Conservation (phyloP, 768 basidiomycete species). For the Hirschioporus abietinus region DNA sequence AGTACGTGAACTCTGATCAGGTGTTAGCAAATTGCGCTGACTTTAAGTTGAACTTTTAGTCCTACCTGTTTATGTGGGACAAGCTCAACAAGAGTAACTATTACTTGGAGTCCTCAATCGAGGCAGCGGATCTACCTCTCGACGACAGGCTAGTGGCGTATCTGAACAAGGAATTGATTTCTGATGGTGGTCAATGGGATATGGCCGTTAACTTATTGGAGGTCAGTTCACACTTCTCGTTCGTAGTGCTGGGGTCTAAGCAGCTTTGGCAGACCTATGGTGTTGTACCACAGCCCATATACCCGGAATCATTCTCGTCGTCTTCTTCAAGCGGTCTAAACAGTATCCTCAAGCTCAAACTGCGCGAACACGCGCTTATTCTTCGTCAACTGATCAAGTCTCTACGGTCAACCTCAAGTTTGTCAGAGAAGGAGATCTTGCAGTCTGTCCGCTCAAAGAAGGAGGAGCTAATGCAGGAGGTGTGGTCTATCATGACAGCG, state of each 20-base stretch:
- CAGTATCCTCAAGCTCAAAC: slow-evolving; percentile 77
- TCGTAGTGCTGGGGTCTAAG: background rate
- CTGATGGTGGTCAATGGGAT: slow-evolving; percentile 94
- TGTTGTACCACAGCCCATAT: slow-evolving; percentile 75
- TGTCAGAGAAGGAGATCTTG: slow-evolving; percentile 39
- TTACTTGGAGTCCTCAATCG: slow-evolving; percentile 83
- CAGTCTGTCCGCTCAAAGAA: slow-evolving; percentile 73
- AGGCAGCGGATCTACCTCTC: slow-evolving; percentile 72
- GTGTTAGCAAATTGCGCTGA: background rate
- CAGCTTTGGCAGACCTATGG: slow-evolving; percentile 62
- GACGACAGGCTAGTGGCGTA: slow-evolving; percentile 80
- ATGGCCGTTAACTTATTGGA: slow-evolving; percentile 73
- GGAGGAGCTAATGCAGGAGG: slow-evolving; percentile 75
- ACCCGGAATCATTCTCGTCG: slow-evolving; percentile 83
- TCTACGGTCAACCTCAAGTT: slow-evolving; percentile 33
- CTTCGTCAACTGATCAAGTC: slow-evolving; percentile 60
- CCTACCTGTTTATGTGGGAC: slow-evolving; percentile 95
- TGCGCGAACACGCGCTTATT: slow-evolving; percentile 84
- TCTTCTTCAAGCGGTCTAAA: slow-evolving; percentile 70
- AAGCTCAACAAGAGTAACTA: slow-evolving; percentile 93
- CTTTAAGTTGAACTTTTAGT: slow-evolving; percentile 36
- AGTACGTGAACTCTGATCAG: slow-evolving; percentile 30
- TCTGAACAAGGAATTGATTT: slow-evolving; percentile 72
- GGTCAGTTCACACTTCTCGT: slow-evolving; percentile 28
- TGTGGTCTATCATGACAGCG: slow-evolving; percentile 80